A percentile compares a stretch with the other conserved stretches of the same genome.
phyloP scores from a whole-genome alignment of 164 flowering plant species.

The Dillenia suffruticosa region DNA sequence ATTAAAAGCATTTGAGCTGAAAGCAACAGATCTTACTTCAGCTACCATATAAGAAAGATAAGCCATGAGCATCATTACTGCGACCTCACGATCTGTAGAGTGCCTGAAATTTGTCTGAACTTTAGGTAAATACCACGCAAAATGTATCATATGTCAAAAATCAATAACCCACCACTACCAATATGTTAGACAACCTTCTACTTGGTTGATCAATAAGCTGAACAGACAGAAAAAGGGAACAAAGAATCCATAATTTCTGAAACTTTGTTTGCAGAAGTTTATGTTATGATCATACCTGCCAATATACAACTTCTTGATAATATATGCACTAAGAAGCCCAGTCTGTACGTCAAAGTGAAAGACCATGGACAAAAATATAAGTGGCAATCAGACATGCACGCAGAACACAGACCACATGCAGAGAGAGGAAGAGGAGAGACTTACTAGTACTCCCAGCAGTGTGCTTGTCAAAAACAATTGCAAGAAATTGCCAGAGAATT shows the following conservation, averaged over 20 bases:
- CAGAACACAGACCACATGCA: not conserved
- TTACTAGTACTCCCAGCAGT: conserved; percentile 59
- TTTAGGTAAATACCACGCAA: not conserved
- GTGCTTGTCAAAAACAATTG: conserved; percentile 73
- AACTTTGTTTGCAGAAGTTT: not conserved
- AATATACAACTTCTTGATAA: conserved; percentile 70
- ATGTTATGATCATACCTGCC: conserved; percentile 51
- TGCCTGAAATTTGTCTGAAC: conserved; percentile 41
- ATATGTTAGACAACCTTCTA: too few relatives aligned
- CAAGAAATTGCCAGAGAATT: conserved; percentile 55
- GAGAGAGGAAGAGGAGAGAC: conserved; percentile 17
- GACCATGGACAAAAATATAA: not conserved
- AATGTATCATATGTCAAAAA: too few relatives aligned
- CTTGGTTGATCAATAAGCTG: too few relatives aligned
- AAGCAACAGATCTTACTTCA: conserved; percentile 43
- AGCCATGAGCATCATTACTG: conserved; percentile 89
- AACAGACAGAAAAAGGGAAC: not conserved
- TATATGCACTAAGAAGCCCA: conserved; percentile 74
- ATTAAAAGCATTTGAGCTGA: not conserved
- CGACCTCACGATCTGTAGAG: conserved; percentile 90
- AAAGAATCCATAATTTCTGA: too few relatives aligned
- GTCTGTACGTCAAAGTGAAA: conserved; percentile 33
- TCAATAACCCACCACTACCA: too few relatives aligned
- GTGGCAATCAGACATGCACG: not conserved
- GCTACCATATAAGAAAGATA: conserved; percentile 84